A percentile compares a stretch with the other conserved stretches of the same genome.
phyloP scores from a whole-genome alignment of 2,329 filamentous ascomycete species.

The Verticillium klebahnii region DNA sequence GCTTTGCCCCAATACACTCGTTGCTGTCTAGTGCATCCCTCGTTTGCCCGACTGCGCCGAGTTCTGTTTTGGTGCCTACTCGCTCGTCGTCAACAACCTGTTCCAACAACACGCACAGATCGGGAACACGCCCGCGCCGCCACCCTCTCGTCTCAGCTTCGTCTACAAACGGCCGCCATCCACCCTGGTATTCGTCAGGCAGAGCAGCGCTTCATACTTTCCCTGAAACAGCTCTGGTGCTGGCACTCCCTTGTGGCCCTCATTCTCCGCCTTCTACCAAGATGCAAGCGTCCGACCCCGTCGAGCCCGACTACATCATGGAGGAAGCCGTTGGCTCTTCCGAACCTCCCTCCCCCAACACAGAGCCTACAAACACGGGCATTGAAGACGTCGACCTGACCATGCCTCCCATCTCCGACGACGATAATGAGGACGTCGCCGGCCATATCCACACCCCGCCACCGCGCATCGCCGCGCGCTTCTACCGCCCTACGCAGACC shows the following conservation, averaged over 20 bases:
- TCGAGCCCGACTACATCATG: constrained; percentile 10
- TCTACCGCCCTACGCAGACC: constrained; percentile 63
- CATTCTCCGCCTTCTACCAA: not conserved
- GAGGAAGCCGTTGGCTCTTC: constrained; percentile 27
- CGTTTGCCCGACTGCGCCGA: not conserved
- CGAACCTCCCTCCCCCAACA: constrained; percentile 21
- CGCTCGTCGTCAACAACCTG: not conserved
- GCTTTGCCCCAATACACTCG: not conserved
- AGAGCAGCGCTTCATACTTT: not conserved
- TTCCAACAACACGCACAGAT: not conserved
- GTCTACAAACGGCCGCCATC: not conserved
- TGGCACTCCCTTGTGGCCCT: not conserved
- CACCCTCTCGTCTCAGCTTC: not conserved
- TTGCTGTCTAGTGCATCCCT: not conserved
- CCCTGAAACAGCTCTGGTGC: not conserved
- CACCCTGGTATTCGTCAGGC: not conserved
- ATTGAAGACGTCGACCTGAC: constrained; percentile 30
- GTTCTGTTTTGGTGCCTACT: not conserved
- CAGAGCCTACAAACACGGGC: constrained; percentile 24
- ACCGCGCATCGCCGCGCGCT: constrained; percentile 72
- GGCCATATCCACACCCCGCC: constrained; percentile 55
- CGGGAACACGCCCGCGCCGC: not conserved
- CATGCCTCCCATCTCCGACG: constrained; percentile 28
- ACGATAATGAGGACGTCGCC: constrained; percentile 29
- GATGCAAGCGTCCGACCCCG: not conserved